Conservation (phyloP, 1,284 basidiomycete species). For the Irpex rosettiformis region DNA sequence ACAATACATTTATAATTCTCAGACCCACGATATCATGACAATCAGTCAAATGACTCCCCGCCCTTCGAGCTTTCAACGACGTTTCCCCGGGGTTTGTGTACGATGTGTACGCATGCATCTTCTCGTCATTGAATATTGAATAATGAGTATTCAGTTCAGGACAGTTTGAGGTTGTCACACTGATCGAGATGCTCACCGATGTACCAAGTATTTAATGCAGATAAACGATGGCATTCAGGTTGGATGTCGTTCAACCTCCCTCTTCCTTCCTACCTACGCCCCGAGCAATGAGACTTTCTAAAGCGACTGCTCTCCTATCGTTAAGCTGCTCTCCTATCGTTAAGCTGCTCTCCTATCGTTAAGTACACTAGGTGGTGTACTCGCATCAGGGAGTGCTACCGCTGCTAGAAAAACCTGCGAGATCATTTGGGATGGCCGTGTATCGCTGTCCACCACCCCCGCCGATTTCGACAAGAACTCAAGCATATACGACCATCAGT, state of each 20-base stretch:
- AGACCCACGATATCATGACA: background rate
- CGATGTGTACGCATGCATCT: too few species aligned
- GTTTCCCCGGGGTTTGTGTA: background rate
- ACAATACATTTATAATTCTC: too few species aligned
- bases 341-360: background rate
- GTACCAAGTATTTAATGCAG: too few species aligned
- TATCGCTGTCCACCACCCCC: background rate
- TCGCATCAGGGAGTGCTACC: background rate
- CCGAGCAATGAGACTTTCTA: too few species aligned
- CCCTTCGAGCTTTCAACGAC: background rate
- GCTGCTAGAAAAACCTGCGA: background rate
- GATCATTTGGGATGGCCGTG: background rate
- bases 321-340: too few species aligned
- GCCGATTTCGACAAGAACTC: slow-evolving; percentile 1
- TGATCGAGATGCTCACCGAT: too few species aligned
- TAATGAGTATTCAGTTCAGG: too few species aligned
- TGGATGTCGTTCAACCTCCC: background rate
- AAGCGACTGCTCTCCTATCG: too few species aligned
- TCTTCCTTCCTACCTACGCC: too few species aligned
- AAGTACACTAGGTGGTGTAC: background rate
- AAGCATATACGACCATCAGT: background rate
- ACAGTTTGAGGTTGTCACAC: too few species aligned
- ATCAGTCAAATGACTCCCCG: background rate
- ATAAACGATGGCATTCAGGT: background rate
- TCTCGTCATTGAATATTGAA: too few species aligned